A percentile compares a stretch with the other conserved stretches of the same genome.
These are phyloP conservation scores for Chaetothyriales sp. DNA, from an alignment of 2,329 filamentous ascomycete species.

Conservation along the genomic window DNA sequence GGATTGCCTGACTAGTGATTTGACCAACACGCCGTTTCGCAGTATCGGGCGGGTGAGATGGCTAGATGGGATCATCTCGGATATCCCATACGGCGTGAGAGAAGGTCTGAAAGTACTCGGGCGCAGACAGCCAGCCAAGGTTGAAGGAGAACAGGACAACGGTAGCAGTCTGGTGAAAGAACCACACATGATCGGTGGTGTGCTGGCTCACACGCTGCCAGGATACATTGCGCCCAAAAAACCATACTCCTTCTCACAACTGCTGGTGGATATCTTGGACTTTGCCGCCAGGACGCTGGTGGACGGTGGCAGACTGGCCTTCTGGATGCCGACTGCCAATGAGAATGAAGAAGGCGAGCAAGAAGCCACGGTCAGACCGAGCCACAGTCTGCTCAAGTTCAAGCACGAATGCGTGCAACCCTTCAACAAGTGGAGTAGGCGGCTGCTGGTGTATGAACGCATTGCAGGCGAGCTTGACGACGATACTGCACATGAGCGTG, in stretches of 20 bases:
- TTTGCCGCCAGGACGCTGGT: conserved; percentile 68
- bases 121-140: conserved; percentile 40
- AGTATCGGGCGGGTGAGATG: conserved; percentile 34
- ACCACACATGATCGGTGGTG: conserved; percentile 46
- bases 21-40: conserved; percentile 71
- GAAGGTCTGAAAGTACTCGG: conserved; percentile 85
- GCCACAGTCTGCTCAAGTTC: conserved; percentile 58
- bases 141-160: neutral
- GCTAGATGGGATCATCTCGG: conserved; percentile 84
- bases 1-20: conserved; percentile 68
- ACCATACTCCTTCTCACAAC: conserved; percentile 79
- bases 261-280: conserved; percentile 76
- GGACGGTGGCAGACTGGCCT: conserved; percentile 62
- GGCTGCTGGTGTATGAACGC: conserved; percentile 72
- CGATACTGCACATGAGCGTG: neutral
- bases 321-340: conserved; percentile 95
- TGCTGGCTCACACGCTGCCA: conserved; percentile 51
- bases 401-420: conserved; percentile 65
- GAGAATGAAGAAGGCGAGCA: conserved; percentile 64
- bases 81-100: conserved; percentile 88
- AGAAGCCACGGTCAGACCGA: conserved; percentile 21
- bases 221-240: conserved; percentile 75
- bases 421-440: conserved; percentile 87
- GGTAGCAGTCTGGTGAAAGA: too few species aligned
- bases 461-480: conserved; percentile 37